Evolutionary conservation across 139 green algal species (phyloP).

Genomic region (Chlamydomonas sphaeroides): DNA sequence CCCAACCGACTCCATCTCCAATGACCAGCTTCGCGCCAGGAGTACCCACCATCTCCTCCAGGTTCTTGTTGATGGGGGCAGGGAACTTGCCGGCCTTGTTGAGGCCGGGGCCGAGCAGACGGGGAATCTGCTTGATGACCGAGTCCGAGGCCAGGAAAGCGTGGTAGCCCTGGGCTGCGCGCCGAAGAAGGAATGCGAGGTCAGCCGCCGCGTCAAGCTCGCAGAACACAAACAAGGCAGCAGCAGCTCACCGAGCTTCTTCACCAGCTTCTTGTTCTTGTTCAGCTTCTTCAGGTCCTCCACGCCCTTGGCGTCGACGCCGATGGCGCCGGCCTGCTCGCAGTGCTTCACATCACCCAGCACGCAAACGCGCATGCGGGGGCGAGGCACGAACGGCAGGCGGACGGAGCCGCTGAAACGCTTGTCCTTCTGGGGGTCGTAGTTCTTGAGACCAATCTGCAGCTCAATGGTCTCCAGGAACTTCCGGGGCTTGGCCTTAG

Average conservation of each 20-base stretch:
- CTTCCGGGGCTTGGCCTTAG: constrained; percentile 94
- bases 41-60: constrained; percentile 91
- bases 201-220: not conserved
- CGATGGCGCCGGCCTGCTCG: constrained; percentile 87
- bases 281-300: constrained; percentile 99
- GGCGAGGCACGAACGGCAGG: constrained; percentile 95
- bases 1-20: too few relatives aligned
- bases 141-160: constrained; percentile 97
- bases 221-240: too few relatives aligned
- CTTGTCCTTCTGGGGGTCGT: constrained; percentile 99
- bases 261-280: constrained; percentile 99
- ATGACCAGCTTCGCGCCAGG: too few relatives aligned
- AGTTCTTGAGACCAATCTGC: constrained; percentile 99
- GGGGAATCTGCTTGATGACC: constrained; percentile 99
- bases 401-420: constrained; percentile 98
- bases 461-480: constrained; percentile 99
- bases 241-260: constrained; percentile 95
- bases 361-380: constrained; percentile 96
- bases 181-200: not conserved
- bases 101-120: constrained; percentile 95
- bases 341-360: constrained; percentile 98
- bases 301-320: constrained; percentile 91
- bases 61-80: constrained; percentile 82
- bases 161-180: constrained; percentile 95
- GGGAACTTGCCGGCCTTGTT: constrained; percentile 99